Evolutionary conservation across 2,329 filamentous ascomycete species (phyloP), one percentile per base, ranked within the genome.

Genomic region (Trichoderma breve): DNA sequence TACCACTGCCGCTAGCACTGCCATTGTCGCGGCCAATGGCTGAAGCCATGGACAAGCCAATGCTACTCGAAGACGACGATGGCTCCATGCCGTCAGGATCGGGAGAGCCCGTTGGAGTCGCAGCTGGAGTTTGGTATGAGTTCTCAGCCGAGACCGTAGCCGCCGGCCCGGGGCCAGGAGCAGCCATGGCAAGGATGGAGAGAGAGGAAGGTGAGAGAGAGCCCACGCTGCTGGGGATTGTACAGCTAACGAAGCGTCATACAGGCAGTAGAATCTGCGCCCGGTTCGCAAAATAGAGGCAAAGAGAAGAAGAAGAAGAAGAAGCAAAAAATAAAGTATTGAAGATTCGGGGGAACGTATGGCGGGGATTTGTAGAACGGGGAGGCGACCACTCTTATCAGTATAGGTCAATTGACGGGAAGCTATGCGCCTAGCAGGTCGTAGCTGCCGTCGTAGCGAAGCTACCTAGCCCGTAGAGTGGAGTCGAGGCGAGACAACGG

Each of bases 61-160:
- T 24, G 3, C 58, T 30, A n/a, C 24, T 24, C n/a, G 36, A 60
- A 18, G 60, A 66, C 32, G 28, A 58, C 24, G 47, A 18, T 32
- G 28, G 43, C 5, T 53, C 39, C 55, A 53, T 51, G 21, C 57
- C 67, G 39, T 70, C 55, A 36, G 61, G 66, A 18, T 43, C 47
- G 11, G 66, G 39, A 18, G 71, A 65, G n/a, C 61, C 61, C 34
- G 57, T 61, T 21, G 71, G 71, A 53, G 71, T 72, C 28, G 71
- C 60, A 4, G 36, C 65, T 60, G 71, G 71, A 47, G 71, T 72
- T 12, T 57, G 71, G 26, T 72, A 72, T 18, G 66, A 64, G 39
- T 14, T 30, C 60, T 72, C 65, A 2, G 15, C 66, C 43, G 71
- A 30, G 30, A 57, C 36, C 55, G 63, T 57, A 2, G 32, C 26